phyloP scores from a whole-genome alignment of 495 filamentous ascomycete species.

The Podospora pseudopauciseta region DNA sequence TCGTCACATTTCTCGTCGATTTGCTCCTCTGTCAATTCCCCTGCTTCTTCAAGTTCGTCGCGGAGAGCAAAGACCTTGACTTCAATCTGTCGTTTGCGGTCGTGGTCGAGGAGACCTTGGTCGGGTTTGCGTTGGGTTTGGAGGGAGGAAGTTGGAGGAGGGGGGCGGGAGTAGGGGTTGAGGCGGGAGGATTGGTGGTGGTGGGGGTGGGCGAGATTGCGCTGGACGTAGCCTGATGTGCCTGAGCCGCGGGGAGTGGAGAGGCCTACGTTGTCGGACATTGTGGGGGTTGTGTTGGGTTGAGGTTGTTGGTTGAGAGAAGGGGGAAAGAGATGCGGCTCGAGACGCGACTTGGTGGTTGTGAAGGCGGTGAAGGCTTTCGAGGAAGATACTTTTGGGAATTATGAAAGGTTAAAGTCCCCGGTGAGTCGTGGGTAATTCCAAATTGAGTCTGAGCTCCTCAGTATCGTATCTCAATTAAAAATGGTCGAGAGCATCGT shows the following conservation, averaged over 20 bases:
- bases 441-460: neutral
- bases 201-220: constrained; percentile 82
- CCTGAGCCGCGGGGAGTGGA: constrained; percentile 90
- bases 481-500: neutral
- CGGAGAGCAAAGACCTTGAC: constrained; percentile 87
- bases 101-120: constrained; percentile 88
- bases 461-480: neutral
- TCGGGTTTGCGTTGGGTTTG: constrained; percentile 82
- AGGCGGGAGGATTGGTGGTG: constrained; percentile 59
- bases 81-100: constrained; percentile 82
- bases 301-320: constrained; percentile 7
- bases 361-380: neutral
- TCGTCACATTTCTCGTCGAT: constrained; percentile 65
- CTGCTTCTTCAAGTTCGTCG: constrained; percentile 87
- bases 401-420: no score
- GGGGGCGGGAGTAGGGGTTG: neutral
- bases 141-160: neutral
- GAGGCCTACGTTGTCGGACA: constrained; percentile 98
- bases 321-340: neutral
- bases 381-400: neutral
- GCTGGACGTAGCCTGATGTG: constrained; percentile 95
- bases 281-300: constrained; percentile 35
- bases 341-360: neutral
- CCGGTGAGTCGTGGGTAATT: no score
- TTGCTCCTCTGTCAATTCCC: constrained; percentile 76